Conservation (phyloP, 2,329 filamentous ascomycete genomes). For the Penicillium brevicompactum region DNA sequence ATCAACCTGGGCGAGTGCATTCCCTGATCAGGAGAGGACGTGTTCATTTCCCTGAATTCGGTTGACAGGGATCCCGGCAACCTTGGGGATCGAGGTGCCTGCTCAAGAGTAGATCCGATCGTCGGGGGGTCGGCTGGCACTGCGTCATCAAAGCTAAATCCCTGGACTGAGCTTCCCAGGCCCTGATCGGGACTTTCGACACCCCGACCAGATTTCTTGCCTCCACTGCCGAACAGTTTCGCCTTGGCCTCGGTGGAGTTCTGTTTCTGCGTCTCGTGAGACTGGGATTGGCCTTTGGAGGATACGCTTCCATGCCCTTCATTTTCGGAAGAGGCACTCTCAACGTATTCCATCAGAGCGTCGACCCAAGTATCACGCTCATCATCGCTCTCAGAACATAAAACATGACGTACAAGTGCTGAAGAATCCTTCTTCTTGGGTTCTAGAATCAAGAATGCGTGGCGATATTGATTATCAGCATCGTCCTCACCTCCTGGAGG, state of each 20-base stretch:
- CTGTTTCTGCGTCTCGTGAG: constrained; percentile 19
- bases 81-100: constrained; percentile 36
- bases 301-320: constrained; percentile 27
- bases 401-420: constrained; percentile 84
- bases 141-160: constrained; percentile 59
- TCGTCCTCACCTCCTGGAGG: constrained; percentile 70
- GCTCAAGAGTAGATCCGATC: constrained; percentile 46
- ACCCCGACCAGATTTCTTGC: constrained; percentile 34
- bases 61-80: constrained; percentile 30
- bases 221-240: constrained; percentile 25
- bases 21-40: constrained; percentile 31
- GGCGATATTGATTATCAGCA: constrained; percentile 88
- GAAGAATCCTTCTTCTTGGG: constrained; percentile 94
- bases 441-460: constrained; percentile 92
- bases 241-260: constrained; percentile 22
- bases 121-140: constrained; percentile 60
- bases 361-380: constrained; percentile 96
- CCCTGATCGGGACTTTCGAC: constrained; percentile 44
- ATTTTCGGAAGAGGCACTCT: constrained; percentile 47
- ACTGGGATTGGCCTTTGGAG: constrained; percentile 22
- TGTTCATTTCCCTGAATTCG: constrained; percentile 31
- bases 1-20: constrained; percentile 59
- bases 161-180: constrained; percentile 42
- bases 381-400: constrained; percentile 91
- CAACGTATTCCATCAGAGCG: constrained; percentile 83